phyloP scores from a whole-genome alignment of 257 asterid genomes.

The Sherardia arvensis region DNA sequence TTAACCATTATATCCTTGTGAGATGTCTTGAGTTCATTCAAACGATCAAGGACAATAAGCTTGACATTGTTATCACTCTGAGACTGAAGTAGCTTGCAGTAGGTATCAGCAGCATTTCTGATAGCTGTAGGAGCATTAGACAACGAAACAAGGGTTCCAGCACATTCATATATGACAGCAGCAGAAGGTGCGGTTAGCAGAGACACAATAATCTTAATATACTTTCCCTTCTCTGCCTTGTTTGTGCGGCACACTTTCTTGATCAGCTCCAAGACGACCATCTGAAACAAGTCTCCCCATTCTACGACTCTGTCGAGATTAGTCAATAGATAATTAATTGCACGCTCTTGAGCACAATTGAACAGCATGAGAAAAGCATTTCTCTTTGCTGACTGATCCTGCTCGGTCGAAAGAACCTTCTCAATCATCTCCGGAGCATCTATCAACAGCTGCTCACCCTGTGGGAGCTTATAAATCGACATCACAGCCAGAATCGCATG shows the following conservation, averaged over 20 bases:
- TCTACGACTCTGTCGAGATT: constrained; percentile 74
- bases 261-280: constrained; percentile 86
- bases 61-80: constrained; percentile 92
- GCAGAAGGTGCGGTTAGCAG: constrained; percentile 76
- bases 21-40: constrained; percentile 68
- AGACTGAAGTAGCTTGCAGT: constrained; percentile 82
- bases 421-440: constrained; percentile 98
- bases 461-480: constrained; percentile 84
- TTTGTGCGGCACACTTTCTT: constrained; percentile 87
- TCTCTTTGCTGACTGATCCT: constrained; percentile 82
- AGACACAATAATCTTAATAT: constrained; percentile 78
- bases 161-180: constrained; percentile 86
- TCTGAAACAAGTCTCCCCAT: constrained; percentile 84
- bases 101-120: constrained; percentile 88
- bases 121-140: constrained; percentile 95
- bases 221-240: constrained; percentile 83
- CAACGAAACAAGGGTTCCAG: constrained; percentile 87
- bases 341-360: constrained; percentile 86
- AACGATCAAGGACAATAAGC: constrained; percentile 81
- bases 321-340: constrained; percentile 63
- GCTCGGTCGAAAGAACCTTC: constrained; percentile 70
- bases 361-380: constrained; percentile 93
- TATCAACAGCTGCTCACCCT: constrained; percentile 79
- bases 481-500: constrained; percentile 82
- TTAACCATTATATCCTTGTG: constrained; percentile 80